A percentile compares a stretch with the other conserved stretches of the same genome.
Evolutionary conservation across 2,329 filamentous ascomycete genomes (phyloP).

Genomic region (Neospermospora avenae): DNA sequence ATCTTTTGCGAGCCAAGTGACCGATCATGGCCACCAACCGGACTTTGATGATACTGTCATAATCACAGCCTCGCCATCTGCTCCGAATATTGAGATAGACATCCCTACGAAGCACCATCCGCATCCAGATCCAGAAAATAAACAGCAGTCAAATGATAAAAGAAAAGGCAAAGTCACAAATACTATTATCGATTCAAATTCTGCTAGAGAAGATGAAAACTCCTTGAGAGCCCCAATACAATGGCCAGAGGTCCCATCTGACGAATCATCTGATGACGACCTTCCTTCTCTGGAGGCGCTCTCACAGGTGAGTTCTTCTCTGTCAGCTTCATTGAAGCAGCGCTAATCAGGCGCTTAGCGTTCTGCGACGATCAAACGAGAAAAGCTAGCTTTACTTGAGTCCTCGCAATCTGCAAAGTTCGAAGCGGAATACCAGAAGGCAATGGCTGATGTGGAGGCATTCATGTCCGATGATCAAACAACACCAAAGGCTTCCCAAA

Average conservation of each 20-base stretch:
- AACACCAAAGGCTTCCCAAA: constrained; percentile 25
- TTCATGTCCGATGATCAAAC: constrained; percentile 16
- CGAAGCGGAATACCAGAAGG: constrained; percentile 42
- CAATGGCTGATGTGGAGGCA: constrained; percentile 41
- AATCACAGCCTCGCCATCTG: constrained; percentile 15
- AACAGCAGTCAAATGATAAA: background rate
- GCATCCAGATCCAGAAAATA: background rate
- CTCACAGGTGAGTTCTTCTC: constrained; percentile 17
- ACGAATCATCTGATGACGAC: constrained; percentile 19
- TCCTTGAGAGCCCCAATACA: background rate
- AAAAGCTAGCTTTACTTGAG: constrained; percentile 16
- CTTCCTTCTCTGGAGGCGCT: constrained; percentile 27
- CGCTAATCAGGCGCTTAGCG: constrained; percentile 19
- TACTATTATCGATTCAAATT: background rate
- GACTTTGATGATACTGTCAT: constrained; percentile 35
- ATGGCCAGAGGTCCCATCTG: background rate
- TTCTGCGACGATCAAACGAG: constrained; percentile 28
- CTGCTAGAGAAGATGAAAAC: background rate
- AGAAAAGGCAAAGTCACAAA: background rate
- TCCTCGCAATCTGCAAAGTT: constrained; percentile 14
- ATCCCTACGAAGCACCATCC: background rate
- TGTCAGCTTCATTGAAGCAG: background rate
- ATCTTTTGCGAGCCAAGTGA: constrained; percentile 42
- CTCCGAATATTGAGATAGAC: constrained; percentile 10
- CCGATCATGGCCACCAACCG: constrained; percentile 48